These are phyloP conservation scores for Trypanosoma lewisi DNA, from an alignment of 208 protist genomes.

Conservation along the genomic window DNA sequence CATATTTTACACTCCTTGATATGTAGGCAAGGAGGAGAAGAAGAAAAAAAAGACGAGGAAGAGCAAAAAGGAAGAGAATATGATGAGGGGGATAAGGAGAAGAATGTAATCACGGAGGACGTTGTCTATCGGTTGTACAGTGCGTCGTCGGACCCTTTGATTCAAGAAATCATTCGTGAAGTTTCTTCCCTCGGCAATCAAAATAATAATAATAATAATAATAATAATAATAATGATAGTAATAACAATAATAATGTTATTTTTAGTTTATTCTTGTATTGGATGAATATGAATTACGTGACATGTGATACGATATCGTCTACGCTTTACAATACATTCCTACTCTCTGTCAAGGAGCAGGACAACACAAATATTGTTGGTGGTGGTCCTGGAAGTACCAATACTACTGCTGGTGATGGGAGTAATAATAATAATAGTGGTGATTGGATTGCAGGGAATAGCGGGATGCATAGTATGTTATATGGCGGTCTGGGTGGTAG, in stretches of 20 bases:
- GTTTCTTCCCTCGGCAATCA: background rate
- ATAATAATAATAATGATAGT: background rate
- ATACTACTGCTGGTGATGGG: too few species aligned
- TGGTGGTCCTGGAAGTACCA: too few species aligned
- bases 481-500: too few species aligned
- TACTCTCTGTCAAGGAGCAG: slow-evolving; percentile 26
- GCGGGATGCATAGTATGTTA: too few species aligned
- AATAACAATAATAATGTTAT: slow-evolving; percentile 1
- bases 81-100: slow-evolving; percentile 1
- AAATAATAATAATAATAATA: background rate
- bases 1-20: slow-evolving; percentile 33
- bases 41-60: too few species aligned
- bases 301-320: slow-evolving; percentile 20
- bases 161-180: slow-evolving; percentile 19
- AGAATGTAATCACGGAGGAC: slow-evolving; percentile 3
- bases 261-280: slow-evolving; percentile 13
- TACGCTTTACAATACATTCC: slow-evolving; percentile 24
- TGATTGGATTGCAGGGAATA: too few species aligned
- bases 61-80: too few species aligned
- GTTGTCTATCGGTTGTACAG: slow-evolving; percentile 1
- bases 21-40: too few species aligned
- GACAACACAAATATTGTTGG: too few species aligned
- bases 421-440: too few species aligned
- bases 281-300: slow-evolving; percentile 16
- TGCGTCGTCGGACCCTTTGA: slow-evolving; percentile 24